Conservation (phyloP, 1,284 basidiomycete genomes). For the Cutaneotrichosporon dermatis region DNA sequence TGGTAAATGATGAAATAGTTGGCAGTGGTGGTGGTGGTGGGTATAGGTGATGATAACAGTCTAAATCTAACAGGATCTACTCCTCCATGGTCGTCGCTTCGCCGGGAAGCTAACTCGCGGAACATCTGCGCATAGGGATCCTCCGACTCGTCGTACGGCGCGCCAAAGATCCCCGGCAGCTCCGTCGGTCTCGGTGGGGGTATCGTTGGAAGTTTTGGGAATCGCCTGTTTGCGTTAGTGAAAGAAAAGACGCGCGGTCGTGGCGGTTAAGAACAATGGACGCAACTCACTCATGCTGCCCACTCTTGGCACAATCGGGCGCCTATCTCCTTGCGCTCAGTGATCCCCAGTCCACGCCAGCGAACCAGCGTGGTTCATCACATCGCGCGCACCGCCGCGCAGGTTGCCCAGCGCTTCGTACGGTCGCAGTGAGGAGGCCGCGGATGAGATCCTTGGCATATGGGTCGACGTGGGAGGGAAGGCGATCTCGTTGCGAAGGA, state of each 20-base stretch:
- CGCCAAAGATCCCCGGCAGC: constrained; percentile 47
- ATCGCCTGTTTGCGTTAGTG: constrained; percentile 34
- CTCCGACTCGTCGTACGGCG: constrained; percentile 33
- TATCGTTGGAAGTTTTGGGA: constrained; percentile 51
- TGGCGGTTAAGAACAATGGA: too few relatives aligned
- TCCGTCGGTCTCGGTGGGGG: constrained; percentile 46
- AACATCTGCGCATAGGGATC: constrained; percentile 46
- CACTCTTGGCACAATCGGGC: constrained; percentile 53
- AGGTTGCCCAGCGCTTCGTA: constrained; percentile 52
- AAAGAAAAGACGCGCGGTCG: background rate
- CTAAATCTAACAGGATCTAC: constrained; percentile 1
- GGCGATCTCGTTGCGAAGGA: constrained; percentile 49
- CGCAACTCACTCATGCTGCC: constrained; percentile 46
- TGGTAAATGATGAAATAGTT: background rate
- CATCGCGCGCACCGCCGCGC: constrained; percentile 51
- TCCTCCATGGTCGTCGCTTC: constrained; percentile 13
- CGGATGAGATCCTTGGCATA: constrained; percentile 52
- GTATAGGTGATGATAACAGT: background rate
- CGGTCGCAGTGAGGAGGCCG: constrained; percentile 51
- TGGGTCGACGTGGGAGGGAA: constrained; percentile 52
- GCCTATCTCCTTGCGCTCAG: constrained; percentile 50
- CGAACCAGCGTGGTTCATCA: constrained; percentile 53
- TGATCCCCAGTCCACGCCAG: constrained; percentile 52
- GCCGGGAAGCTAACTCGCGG: constrained; percentile 37
- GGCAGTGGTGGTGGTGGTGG: background rate